phyloP scores from a whole-genome alignment of 257 asterid genomes.

The Thymus mandschuricus region DNA sequence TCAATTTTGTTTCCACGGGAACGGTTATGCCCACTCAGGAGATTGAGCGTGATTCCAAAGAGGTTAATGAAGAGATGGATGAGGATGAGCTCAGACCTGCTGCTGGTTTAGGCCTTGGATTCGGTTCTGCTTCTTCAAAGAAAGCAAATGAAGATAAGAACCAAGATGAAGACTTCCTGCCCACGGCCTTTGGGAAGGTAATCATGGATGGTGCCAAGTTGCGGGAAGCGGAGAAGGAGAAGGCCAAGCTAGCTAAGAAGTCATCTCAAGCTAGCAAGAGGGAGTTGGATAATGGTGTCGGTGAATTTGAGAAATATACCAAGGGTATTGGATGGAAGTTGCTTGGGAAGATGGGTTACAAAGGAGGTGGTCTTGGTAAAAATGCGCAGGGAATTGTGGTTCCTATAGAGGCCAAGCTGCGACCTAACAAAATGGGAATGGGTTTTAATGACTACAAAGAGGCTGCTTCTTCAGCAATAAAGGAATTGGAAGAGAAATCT shows the following conservation, averaged over 20 bases:
- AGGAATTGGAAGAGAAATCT: conserved; percentile 52
- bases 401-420: conserved; percentile 77
- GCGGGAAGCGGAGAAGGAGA: conserved; percentile 71
- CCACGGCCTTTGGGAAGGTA: conserved; percentile 72
- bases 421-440: conserved; percentile 92
- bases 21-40: conserved; percentile 67
- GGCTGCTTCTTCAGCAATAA: conserved; percentile 46
- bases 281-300: conserved; percentile 56
- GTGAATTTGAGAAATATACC: conserved; percentile 73
- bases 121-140: conserved; percentile 45
- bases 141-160: conserved; percentile 30
- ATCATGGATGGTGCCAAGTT: conserved; percentile 71
- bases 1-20: conserved; percentile 71
- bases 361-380: conserved; percentile 95
- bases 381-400: conserved; percentile 79
- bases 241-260: conserved; percentile 57
- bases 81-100: conserved; percentile 45
- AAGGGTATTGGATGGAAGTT: conserved; percentile 78
- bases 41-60: conserved; percentile 49
- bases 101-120: conserved; percentile 52
- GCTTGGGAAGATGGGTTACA: conserved; percentile 90
- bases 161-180: conserved; percentile 56
- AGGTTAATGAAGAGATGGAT: conserved; percentile 44
- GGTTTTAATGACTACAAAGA: conserved; percentile 87
- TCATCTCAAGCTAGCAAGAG: conserved; percentile 46